phyloP scores from a whole-genome alignment of 441 rosid genomes.

The Adansonia gregorii region DNA sequence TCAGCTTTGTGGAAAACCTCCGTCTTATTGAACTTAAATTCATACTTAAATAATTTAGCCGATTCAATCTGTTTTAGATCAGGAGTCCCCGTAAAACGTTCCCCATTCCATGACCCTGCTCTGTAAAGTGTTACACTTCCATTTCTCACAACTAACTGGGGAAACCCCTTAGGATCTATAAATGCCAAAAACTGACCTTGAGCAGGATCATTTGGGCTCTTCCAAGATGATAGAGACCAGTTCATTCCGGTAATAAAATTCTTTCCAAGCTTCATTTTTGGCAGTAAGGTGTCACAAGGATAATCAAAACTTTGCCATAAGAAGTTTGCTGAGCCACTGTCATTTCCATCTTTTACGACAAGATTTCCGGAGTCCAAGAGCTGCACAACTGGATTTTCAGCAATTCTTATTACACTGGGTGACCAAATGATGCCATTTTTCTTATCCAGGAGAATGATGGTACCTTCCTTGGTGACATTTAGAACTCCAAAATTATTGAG shows the following conservation, averaged over 20 bases:
- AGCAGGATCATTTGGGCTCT: not conserved
- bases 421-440: too few relatives aligned
- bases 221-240: constrained; percentile 35
- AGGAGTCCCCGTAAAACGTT: constrained; percentile 18
- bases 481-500: too few relatives aligned
- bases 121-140: not conserved
- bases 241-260: constrained; percentile 18
- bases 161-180: constrained; percentile 30
- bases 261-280: constrained; percentile 13
- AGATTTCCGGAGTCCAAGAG: constrained; percentile 24
- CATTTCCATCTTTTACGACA: too few relatives aligned
- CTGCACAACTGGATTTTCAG: constrained; percentile 34
- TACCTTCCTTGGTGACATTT: too few relatives aligned
- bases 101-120: constrained; percentile 19
- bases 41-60: not conserved
- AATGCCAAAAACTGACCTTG: not conserved
- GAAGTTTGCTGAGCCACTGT: too few relatives aligned
- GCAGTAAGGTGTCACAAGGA: constrained; percentile 7
- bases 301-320: constrained; percentile 22
- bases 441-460: too few relatives aligned
- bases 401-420: not conserved
- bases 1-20: constrained; percentile 27
- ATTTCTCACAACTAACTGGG: constrained; percentile 19
- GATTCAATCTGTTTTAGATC: constrained; percentile 7
- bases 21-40: constrained; percentile 21